Conservation (phyloP, 2,329 filamentous ascomycete species). For the Dichotomopilus funicola region DNA sequence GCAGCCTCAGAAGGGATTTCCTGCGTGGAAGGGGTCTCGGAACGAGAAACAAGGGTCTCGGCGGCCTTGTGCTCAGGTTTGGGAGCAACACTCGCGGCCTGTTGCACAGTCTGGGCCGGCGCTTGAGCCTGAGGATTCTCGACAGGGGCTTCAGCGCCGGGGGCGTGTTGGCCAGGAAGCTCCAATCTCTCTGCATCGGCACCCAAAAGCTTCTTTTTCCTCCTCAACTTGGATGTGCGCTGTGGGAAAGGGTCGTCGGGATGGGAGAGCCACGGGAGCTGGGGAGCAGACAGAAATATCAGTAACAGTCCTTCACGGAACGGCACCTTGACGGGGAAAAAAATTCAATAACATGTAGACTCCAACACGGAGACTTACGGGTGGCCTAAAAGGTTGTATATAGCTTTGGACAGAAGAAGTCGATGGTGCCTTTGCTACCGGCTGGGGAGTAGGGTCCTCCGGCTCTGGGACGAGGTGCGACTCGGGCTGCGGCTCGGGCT, state of each 20-base stretch:
- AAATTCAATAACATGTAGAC: neutral
- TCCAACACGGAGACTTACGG: conserved; percentile 37
- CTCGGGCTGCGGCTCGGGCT: conserved; percentile 1
- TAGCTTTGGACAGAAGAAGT: conserved; percentile 1
- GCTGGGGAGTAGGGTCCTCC: neutral
- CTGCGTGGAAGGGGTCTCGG: conserved; percentile 30
- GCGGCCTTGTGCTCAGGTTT: conserved; percentile 12
- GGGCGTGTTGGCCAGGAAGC: conserved; percentile 29
- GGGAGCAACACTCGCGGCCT: conserved; percentile 16
- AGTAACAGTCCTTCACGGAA: conserved; percentile 19
- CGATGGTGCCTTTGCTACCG: neutral
- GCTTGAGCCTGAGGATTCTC: conserved; percentile 15
- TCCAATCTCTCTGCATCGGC: conserved; percentile 36
- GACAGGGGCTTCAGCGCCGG: conserved; percentile 25
- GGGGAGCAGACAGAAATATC: conserved; percentile 42
- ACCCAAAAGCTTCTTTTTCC: conserved; percentile 34
- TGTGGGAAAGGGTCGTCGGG: conserved; percentile 47
- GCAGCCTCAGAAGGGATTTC: conserved; percentile 29
- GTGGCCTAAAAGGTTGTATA: conserved; percentile 38
- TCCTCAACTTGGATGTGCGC: conserved; percentile 35
- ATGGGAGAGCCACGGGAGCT: conserved; percentile 54
- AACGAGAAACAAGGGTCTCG: conserved; percentile 17
- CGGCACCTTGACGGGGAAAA: neutral
- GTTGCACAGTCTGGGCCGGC: conserved; percentile 1
- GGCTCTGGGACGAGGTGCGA: conserved; percentile 8